Base-by-base conservation (phyloP, 1,284 basidiomycete species). In the Tremellales sp. region DNA sequence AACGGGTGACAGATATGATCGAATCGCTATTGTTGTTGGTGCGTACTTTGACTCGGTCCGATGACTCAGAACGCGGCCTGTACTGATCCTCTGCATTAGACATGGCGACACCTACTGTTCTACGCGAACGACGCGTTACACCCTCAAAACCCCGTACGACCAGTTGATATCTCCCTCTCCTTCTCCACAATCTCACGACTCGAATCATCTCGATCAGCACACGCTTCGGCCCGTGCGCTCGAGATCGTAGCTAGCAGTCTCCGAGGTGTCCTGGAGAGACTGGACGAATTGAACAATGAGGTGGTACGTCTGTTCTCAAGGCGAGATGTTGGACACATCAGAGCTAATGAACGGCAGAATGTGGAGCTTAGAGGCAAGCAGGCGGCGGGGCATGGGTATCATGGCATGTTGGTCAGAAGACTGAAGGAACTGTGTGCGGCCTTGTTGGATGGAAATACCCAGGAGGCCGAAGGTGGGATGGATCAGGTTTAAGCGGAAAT, bases 21-120 rank as follows among this genome's bases (percentile, higher is more conserved):
- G 91, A 96, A 73, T 86, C 92, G 77, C 73, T 89, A 6, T 76
- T 96, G 6, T 78, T 96, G 5, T 77, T 96, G 4, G 46, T 65
- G 11, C 19, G 49, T 51, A 15, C 5, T 21, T 25, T 3, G 15
- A 10, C 31, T 24, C 12, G 24, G 5, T 27, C 15, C 23, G 4
- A 33, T 3, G 23, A 22, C 40, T 44, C 21, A 6, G 13, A 40
- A 40, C 29, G n/a, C 29, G 29, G 10, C 29, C 29, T 33, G 29
- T 10, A 40, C 21, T 22, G 8, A 40, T 40, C 12, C 29, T 33
- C 29, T 33, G 29, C n/a, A n/a, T 19, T 40, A 47, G 23, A 77
- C 91, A 11, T 93, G 89, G 85, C 80, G 90, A 27, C 92, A 97
- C 67, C 67, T 93, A 33, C 78, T 82, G 17, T 76, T 75, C 60